phyloP scores from a whole-genome alignment of 371 early-diverging fungal species.

The Batrachochytrium dendrobatidis region DNA sequence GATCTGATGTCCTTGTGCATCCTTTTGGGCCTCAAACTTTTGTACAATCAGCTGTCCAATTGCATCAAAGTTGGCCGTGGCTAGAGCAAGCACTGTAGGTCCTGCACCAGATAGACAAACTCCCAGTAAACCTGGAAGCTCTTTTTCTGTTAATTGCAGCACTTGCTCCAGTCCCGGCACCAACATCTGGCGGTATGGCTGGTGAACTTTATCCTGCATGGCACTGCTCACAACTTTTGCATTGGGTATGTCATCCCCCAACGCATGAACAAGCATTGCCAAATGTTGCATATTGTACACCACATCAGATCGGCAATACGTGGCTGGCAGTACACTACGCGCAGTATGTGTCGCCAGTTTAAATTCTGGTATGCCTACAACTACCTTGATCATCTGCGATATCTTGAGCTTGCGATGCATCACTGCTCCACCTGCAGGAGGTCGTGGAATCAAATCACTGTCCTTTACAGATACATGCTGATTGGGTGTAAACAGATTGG shows the following conservation, averaged over 20 bases:
- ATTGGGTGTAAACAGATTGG: neutral
- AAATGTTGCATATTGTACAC: slow-evolving; percentile 92
- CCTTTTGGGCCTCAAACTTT: slow-evolving; percentile 54
- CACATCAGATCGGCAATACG: slow-evolving; percentile 71
- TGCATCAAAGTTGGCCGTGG: slow-evolving; percentile 29
- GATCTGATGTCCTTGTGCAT: slow-evolving; percentile 37
- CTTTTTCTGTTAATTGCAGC: slow-evolving; percentile 64
- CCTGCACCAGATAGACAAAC: slow-evolving; percentile 94
- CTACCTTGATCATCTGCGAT: slow-evolving; percentile 57
- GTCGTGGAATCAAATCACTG: slow-evolving; percentile 2
- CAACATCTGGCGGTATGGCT: slow-evolving; percentile 83
- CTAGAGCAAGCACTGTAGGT: slow-evolving; percentile 79
- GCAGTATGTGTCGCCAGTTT: slow-evolving; percentile 87
- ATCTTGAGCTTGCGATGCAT: slow-evolving; percentile 14
- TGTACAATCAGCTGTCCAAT: slow-evolving; percentile 46
- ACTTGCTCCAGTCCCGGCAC: slow-evolving; percentile 91
- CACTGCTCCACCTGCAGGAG: slow-evolving; percentile 16
- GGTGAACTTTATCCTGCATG: slow-evolving; percentile 92
- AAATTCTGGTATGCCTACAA: slow-evolving; percentile 86
- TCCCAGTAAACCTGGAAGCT: slow-evolving; percentile 79
- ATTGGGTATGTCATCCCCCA: slow-evolving; percentile 47
- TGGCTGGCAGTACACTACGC: slow-evolving; percentile 73
- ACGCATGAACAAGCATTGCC: slow-evolving; percentile 75
- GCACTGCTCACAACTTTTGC: slow-evolving; percentile 72
- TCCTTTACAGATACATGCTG: neutral